Base-by-base conservation (phyloP, 192 early-diverging fungal species). In the Rhizophagus sp. region DNA sequence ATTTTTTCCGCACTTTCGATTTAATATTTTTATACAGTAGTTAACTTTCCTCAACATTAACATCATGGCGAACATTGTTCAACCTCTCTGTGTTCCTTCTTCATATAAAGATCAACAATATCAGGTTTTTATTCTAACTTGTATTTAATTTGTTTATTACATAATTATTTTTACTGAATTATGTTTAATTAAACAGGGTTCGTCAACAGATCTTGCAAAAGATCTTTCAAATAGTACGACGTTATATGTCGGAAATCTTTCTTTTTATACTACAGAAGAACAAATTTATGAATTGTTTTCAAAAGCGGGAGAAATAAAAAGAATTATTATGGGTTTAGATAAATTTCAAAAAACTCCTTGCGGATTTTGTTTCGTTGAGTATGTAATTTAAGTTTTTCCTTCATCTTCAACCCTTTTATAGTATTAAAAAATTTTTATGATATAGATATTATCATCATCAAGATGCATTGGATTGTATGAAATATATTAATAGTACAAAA, bases 361-460 rank as follows among this genome's bases (percentile, higher is more conserved):
- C 80, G 98, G 98, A 13, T 99, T 99, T 85, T 99, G 98, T 83
- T 99, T 99, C 91, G 98, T 99, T 72, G 98, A 99, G 93, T 98
- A 89, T 77, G 91, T 62, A 30, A 36, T 82, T 30, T 72, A 62
- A 27, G 6, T 41, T 44, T 30, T 24, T 57, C 44, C 22, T 61
- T 78, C n/a, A 44, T 17, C 0, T 9, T 4, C 50, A n/a, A 17
- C 61, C 11, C 24, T 47, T 13, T 75, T 41, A 57, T 30, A 75
- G 10, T 75, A 10, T 50, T 27, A 1, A 64, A 25, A 71, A 47
- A 5, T 47, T 47, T 47, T 36, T 19, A 19, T 2, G 10, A 33
- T 22, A 27, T 83, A 94, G 94, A 83, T 96, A 96, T 86, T 99
- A 98, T 83, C 90, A 93, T 67, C 94, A 93, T 62, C 86, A 88